A percentile compares a stretch with the other conserved stretches of the same genome.
phyloP scores from a whole-genome alignment of 495 filamentous ascomycete genomes.

The Lichenothelia convexa region DNA sequence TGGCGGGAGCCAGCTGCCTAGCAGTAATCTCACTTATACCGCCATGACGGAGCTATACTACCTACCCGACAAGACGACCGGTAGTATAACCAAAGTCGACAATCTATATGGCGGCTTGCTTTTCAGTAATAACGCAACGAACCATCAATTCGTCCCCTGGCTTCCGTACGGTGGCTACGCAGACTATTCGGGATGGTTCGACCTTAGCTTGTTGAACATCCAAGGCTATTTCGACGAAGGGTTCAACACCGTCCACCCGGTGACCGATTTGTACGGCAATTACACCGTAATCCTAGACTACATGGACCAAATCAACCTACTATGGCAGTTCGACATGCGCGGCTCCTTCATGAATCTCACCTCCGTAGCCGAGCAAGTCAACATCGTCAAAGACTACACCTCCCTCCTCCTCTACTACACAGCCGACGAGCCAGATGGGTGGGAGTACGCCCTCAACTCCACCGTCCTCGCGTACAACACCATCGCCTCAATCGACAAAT shows the following conservation, averaged over 20 bases:
- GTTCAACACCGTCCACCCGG: slow-evolving; percentile 36
- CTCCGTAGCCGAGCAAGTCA: slow-evolving; percentile 32
- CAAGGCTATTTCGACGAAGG: slow-evolving; percentile 29
- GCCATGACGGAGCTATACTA: too few relatives aligned
- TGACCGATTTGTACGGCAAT: slow-evolving; percentile 20
- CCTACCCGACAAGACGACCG: too few relatives aligned
- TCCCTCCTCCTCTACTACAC: slow-evolving; percentile 49
- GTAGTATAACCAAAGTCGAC: slow-evolving; percentile 45
- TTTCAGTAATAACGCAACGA: slow-evolving; percentile 18
- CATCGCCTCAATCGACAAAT: slow-evolving; percentile 42
- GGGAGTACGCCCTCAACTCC: slow-evolving; percentile 36
- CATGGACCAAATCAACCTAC: slow-evolving; percentile 38
- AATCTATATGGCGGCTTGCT: slow-evolving; percentile 37
- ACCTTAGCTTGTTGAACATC: slow-evolving; percentile 23
- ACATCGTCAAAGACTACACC: slow-evolving; percentile 29
- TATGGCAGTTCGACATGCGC: slow-evolving; percentile 47
- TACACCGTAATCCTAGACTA: slow-evolving; percentile 29
- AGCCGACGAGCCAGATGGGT: slow-evolving; percentile 52
- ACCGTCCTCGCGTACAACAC: slow-evolving; percentile 24
- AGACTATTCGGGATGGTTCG: slow-evolving; percentile 35
- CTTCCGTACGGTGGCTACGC: slow-evolving; percentile 50
- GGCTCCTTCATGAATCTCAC: slow-evolving; percentile 39
- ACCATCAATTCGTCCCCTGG: slow-evolving; percentile 29
- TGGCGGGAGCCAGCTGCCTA: too few relatives aligned
- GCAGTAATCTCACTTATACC: too few relatives aligned